Evolutionary conservation across 352 stramenopile genomes (phyloP).

Genomic region (Pythium vanterpoolii): DNA sequence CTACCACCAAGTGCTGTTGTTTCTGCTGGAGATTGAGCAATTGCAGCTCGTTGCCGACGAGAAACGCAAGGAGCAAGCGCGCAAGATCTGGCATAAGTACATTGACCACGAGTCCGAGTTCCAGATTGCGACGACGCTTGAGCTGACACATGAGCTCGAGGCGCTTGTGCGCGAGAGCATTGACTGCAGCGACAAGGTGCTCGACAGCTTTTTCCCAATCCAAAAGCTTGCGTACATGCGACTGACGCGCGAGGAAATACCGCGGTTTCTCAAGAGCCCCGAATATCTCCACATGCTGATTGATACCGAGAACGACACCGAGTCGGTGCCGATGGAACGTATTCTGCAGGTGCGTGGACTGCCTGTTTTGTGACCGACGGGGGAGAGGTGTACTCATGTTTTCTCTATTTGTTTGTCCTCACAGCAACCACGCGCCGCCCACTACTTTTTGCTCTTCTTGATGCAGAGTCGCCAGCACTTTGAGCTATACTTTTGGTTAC

Average conservation of each 20-base stretch:
- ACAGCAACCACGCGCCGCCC: conserved; percentile 66
- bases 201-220: conserved; percentile 80
- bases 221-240: conserved; percentile 86
- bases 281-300: conserved; percentile 86
- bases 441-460: conserved; percentile 86
- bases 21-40: conserved; percentile 81
- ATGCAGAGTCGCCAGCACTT: conserved; percentile 88
- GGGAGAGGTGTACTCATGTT: neutral
- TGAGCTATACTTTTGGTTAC: conserved; percentile 86
- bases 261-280: conserved; percentile 77
- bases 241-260: conserved; percentile 77
- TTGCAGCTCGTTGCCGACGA: conserved; percentile 64
- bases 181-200: conserved; percentile 37
- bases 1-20: conserved; percentile 84
- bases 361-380: neutral
- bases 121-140: conserved; percentile 75
- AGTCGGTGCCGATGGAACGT: conserved; percentile 75
- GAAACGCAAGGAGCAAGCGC: conserved; percentile 64
- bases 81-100: conserved; percentile 88
- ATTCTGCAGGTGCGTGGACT: conserved; percentile 47
- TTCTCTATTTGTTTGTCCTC: neutral
- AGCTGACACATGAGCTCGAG: conserved; percentile 74
- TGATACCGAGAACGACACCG: conserved; percentile 70
- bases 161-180: conserved; percentile 75
- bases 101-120: conserved; percentile 79